Base-by-base conservation (phyloP, 768 basidiomycete species). In the Xerocomellus dryophilus region DNA sequence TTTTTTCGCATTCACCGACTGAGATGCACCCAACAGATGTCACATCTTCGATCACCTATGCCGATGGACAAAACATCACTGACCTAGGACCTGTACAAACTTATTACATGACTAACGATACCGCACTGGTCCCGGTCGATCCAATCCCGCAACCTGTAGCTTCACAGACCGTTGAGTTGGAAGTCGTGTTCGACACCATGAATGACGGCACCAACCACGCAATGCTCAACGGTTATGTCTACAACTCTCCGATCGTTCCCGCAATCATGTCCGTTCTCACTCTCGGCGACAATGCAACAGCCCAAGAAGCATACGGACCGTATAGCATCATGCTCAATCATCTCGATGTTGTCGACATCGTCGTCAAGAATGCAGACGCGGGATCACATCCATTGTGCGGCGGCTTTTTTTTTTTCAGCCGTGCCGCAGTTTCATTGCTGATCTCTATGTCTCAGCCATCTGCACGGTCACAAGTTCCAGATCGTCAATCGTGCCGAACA, bases 381-480 rank as follows among this genome's bases (percentile, higher is more conserved):
- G 88, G 86, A 9, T 84, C 85, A 59, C 93, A 94, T 70, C 93
- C 93, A 46, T 94, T 93, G 88, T 91, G 59, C 62, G 85, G 72
- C 1, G 4, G 0, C 9, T n/a, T 20, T 57, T 47, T 20, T 57
- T 47, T 25, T 51, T 47, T 32, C 14, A 4, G 15, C 1, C n/a
- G 34, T 51, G 14, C 54, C 15, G 14, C 38, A 7, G 5, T 32
- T 14, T 44, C 29, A 21, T 32, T 51, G 44, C 32, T 43, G 34
- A 61, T 54, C 4, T 21, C 27, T 2, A 2, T n/a, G 17, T 39
- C 40, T 57, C 47, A 93, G 93, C 82, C 93, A 97, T 69, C 70
- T 95, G 50, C 93, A 96, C 70, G 94, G 94, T 0, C 91, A 96
- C 75, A 85, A 86, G 62, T 81, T 85, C 73, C 86, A 89, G 74